phyloP scores from a whole-genome alignment of 768 basidiomycete genomes.

The Naematelia aurantialba region DNA sequence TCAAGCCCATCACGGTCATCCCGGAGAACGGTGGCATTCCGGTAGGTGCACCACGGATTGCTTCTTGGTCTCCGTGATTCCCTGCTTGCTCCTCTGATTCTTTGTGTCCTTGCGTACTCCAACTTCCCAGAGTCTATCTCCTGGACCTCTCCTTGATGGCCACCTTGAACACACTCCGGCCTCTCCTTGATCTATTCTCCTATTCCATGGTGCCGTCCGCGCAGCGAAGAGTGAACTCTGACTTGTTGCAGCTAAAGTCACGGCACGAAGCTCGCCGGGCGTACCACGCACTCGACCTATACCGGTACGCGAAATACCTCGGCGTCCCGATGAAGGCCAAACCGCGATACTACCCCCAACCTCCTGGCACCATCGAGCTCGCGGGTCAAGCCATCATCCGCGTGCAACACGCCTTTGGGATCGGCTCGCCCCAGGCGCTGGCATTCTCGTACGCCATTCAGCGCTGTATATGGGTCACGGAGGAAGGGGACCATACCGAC shows the following conservation, averaged over 20 bases:
- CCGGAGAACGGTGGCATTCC: slow-evolving; percentile 38
- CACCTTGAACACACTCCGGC: too few relatives aligned
- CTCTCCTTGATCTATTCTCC: too few relatives aligned
- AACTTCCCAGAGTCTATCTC: too few relatives aligned
- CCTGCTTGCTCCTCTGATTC: neutral
- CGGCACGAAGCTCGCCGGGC: slow-evolving; percentile 34
- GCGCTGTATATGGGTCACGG: slow-evolving; percentile 34
- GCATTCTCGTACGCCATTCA: slow-evolving; percentile 30
- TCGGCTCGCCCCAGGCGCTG: slow-evolving; percentile 22
- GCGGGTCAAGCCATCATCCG: slow-evolving; percentile 34
- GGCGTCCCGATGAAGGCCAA: slow-evolving; percentile 17
- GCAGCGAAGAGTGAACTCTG: too few relatives aligned
- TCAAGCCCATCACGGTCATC: slow-evolving; percentile 36
- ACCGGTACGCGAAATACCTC: slow-evolving; percentile 19
- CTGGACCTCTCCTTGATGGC: too few relatives aligned
- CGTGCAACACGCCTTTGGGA: slow-evolving; percentile 21
- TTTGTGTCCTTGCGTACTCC: too few relatives aligned
- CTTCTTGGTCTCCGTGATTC: too few relatives aligned
- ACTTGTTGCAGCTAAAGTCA: slow-evolving; percentile 23
- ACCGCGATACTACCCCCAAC: slow-evolving; percentile 32
- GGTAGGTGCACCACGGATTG: slow-evolving; percentile 21
- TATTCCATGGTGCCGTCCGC: too few relatives aligned
- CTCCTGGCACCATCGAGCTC: slow-evolving; percentile 24
- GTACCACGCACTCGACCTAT: slow-evolving; percentile 37
- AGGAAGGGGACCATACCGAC: slow-evolving; percentile 28